Percentiles rank a stretch among this genome's conserved stretches.
Evolutionary conservation across 495 filamentous ascomycete species (phyloP).

Genomic region (Tuber microsphaerosporum): DNA sequence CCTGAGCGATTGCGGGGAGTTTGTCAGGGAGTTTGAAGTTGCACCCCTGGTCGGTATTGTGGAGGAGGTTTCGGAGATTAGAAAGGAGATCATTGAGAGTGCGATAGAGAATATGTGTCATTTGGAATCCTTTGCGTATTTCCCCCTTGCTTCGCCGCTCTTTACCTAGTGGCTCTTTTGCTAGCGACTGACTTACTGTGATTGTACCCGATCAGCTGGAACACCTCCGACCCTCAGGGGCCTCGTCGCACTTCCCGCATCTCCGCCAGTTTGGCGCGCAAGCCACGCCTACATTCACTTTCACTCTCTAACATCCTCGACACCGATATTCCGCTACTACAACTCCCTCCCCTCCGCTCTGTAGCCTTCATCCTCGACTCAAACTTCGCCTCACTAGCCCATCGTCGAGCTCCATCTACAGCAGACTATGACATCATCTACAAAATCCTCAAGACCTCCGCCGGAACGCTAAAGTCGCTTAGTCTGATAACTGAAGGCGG

Average conservation of each 20-base stretch:
- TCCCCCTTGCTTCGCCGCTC: neutral
- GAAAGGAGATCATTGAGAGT: conserved; percentile 8
- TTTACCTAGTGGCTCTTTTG: neutral
- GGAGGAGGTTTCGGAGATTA: neutral
- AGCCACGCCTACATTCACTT: conserved; percentile 16
- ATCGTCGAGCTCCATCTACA: conserved; percentile 5
- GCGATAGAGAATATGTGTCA: conserved; percentile 21
- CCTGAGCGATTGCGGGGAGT: conserved; percentile 11
- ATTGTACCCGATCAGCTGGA: neutral
- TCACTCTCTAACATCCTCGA: conserved; percentile 13
- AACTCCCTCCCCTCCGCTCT: conserved; percentile 9
- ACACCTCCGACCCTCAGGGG: neutral
- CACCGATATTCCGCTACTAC: conserved; percentile 9
- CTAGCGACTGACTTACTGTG: conserved; percentile 9
- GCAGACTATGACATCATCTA: conserved; percentile 25
- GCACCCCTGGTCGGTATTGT: neutral
- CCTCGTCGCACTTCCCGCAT: conserved; percentile 14
- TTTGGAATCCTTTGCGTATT: conserved; percentile 21
- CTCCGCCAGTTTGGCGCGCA: conserved; percentile 1
- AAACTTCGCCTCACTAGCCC: conserved; percentile 14
- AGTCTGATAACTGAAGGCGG: neutral
- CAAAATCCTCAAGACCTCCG: conserved; percentile 16
- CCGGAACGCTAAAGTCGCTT: conserved; percentile 12
- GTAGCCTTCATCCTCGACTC: conserved; percentile 17
- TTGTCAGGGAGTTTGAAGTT: conserved; percentile 18